Percentiles rank a stretch among this genome's conserved stretches.
Evolutionary conservation across 257 asterid genomes (phyloP).

Genomic region (Rhazya stricta): DNA sequence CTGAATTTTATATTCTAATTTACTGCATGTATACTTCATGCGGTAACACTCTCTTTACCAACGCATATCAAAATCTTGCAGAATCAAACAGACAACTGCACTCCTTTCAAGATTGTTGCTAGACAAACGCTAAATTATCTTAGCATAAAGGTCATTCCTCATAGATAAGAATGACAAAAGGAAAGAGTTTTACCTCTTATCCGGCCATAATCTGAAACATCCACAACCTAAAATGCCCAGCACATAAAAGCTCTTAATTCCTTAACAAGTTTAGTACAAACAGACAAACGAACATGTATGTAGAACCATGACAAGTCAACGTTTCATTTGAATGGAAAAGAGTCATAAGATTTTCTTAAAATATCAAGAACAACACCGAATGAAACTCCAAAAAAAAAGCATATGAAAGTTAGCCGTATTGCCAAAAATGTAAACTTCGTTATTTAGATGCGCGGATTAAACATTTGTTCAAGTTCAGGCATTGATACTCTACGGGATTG

Average conservation of each 20-base stretch:
- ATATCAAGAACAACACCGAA: neutral
- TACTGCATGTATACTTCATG: neutral
- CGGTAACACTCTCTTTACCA: neutral
- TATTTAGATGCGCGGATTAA: neutral
- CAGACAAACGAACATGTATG: neutral
- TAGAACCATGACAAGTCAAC: neutral
- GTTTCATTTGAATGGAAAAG: neutral
- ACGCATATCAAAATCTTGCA: neutral
- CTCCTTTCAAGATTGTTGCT: neutral
- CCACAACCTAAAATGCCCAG: slow-evolving; percentile 57
- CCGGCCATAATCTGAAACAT: slow-evolving; percentile 83
- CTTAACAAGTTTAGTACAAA: neutral
- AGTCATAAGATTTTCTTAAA: neutral
- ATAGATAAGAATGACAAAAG: slow-evolving; percentile 12
- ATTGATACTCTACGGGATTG: neutral
- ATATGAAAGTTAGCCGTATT: neutral
- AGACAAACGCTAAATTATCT: neutral
- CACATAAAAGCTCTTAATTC: slow-evolving; percentile 1
- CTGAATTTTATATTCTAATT: neutral
- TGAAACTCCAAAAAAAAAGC: neutral
- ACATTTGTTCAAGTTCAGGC: neutral
- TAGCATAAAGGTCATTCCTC: slow-evolving; percentile 1
- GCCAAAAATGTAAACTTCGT: neutral
- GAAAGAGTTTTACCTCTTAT: slow-evolving; percentile 63
- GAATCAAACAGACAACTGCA: neutral